Evolutionary conservation across 257 asterid genomes (phyloP).

Genomic region (Henckelia pumila): DNA sequence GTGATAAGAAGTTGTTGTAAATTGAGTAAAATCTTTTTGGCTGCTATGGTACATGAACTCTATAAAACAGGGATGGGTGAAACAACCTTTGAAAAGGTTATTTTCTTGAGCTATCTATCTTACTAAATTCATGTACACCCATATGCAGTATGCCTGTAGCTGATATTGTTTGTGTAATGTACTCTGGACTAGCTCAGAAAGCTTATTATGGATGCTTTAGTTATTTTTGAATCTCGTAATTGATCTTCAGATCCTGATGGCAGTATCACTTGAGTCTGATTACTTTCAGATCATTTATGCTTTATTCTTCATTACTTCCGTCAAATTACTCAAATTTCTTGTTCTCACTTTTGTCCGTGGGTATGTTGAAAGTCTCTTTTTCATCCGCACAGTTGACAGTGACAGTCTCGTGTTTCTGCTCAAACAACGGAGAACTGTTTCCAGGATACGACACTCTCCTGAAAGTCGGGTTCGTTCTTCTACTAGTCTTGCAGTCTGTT

Average conservation of each 20-base stretch:
- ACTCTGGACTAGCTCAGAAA: background rate
- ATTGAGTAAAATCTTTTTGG: slow-evolving; percentile 86
- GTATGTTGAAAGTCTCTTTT: slow-evolving; percentile 23
- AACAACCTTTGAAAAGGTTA: slow-evolving; percentile 90
- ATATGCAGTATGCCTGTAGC: background rate
- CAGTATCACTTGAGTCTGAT: background rate
- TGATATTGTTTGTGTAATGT: background rate
- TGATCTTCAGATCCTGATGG: background rate
- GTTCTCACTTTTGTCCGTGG: background rate
- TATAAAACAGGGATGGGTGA: slow-evolving; percentile 96
- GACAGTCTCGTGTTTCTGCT: slow-evolving; percentile 69
- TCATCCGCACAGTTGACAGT: slow-evolving; percentile 56
- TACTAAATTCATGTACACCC: background rate
- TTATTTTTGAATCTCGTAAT: background rate
- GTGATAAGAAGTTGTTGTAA: slow-evolving; percentile 73
- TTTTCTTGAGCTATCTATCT: slow-evolving; percentile 18
- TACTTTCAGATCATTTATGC: background rate
- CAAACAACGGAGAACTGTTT: slow-evolving; percentile 71
- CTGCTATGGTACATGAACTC: slow-evolving; percentile 94
- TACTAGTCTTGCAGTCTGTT: slow-evolving; percentile 6
- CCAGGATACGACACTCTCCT: slow-evolving; percentile 88
- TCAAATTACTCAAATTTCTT: background rate
- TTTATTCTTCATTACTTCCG: background rate
- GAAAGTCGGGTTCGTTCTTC: slow-evolving; percentile 71
- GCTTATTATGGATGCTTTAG: background rate